Percentiles rank a stretch among this genome's conserved stretches.
Evolutionary conservation across 441 rosid genomes (phyloP).

Genomic region (Erysimum cheiri): DNA sequence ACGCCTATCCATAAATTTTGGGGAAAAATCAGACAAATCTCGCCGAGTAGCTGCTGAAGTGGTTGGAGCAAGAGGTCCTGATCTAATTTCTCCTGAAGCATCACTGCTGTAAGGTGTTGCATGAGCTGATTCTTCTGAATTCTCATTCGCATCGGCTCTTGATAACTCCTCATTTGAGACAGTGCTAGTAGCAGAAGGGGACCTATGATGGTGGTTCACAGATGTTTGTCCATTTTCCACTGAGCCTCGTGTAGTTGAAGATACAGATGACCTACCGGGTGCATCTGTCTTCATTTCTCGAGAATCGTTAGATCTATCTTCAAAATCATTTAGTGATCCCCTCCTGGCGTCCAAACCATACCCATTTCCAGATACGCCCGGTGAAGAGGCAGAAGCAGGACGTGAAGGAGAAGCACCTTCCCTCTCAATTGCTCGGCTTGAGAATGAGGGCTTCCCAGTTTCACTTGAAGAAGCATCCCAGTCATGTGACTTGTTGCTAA

Average conservation of each 20-base stretch:
- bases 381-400: slow-evolving; percentile 59
- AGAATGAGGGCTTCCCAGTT: slow-evolving; percentile 49
- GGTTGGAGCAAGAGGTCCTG: slow-evolving; percentile 54
- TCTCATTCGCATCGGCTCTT: slow-evolving; percentile 65
- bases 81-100: slow-evolving; percentile 73
- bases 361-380: slow-evolving; percentile 54
- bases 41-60: slow-evolving; percentile 50
- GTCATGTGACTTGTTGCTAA: slow-evolving; percentile 58
- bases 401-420: slow-evolving; percentile 66
- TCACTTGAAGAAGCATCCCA: slow-evolving; percentile 53
- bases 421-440: slow-evolving; percentile 51
- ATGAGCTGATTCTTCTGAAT: slow-evolving; percentile 62
- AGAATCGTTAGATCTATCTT: slow-evolving; percentile 57
- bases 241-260: slow-evolving; percentile 59
- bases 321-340: slow-evolving; percentile 42
- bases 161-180: slow-evolving; percentile 57
- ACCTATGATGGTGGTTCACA: slow-evolving; percentile 59
- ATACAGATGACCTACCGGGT: slow-evolving; percentile 51
- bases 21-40: slow-evolving; percentile 61
- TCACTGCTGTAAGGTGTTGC: slow-evolving; percentile 66
- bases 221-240: slow-evolving; percentile 52
- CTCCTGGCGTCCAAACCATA: slow-evolving; percentile 33
- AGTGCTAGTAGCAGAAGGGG: slow-evolving; percentile 62
- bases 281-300: slow-evolving; percentile 58
- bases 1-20: slow-evolving; percentile 61